Evolutionary conservation across 2,329 filamentous ascomycete genomes (phyloP).

Genomic region (Fonsecaea pugnacius): DNA sequence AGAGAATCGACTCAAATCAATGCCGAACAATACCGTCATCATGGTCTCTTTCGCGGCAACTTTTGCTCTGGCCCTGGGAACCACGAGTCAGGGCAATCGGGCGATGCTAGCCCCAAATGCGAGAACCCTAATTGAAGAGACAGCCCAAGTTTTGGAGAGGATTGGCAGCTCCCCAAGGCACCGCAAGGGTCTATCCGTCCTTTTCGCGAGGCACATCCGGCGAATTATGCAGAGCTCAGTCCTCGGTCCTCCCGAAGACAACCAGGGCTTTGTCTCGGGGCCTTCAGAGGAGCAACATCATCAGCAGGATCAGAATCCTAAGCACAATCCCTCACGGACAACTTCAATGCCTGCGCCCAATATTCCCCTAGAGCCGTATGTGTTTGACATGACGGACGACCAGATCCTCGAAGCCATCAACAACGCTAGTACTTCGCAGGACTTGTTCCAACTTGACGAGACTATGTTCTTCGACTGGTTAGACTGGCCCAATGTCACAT

Average conservation of each 20-base stretch:
- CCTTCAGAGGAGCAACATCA: slow-evolving; percentile 15
- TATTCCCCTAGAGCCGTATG: slow-evolving; percentile 25
- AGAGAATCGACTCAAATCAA: slow-evolving; percentile 70
- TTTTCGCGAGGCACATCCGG: slow-evolving; percentile 62
- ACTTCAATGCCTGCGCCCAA: slow-evolving; percentile 12
- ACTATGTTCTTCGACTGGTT: slow-evolving; percentile 64
- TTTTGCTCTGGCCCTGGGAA: slow-evolving; percentile 66
- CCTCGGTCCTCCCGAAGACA: slow-evolving; percentile 23
- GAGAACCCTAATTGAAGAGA: slow-evolving; percentile 68
- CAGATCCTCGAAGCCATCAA: slow-evolving; percentile 70
- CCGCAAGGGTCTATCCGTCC: slow-evolving; percentile 67
- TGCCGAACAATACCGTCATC: slow-evolving; percentile 78
- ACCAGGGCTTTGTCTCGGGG: neutral
- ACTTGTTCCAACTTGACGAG: slow-evolving; percentile 61
- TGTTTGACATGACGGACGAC: slow-evolving; percentile 67
- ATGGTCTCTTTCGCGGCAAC: slow-evolving; percentile 78
- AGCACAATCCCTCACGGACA: slow-evolving; percentile 13
- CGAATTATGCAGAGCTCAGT: slow-evolving; percentile 34
- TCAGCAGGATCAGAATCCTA: slow-evolving; percentile 9
- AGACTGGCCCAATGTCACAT: slow-evolving; percentile 45
- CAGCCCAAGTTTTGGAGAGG: slow-evolving; percentile 69
- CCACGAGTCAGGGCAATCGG: slow-evolving; percentile 61
- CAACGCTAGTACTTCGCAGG: slow-evolving; percentile 57
- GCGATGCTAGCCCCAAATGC: slow-evolving; percentile 65
- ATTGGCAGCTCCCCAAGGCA: slow-evolving; percentile 70